phyloP scores from a whole-genome alignment of 2,329 filamentous ascomycete species.

The Aurifilum marmelostoma region DNA sequence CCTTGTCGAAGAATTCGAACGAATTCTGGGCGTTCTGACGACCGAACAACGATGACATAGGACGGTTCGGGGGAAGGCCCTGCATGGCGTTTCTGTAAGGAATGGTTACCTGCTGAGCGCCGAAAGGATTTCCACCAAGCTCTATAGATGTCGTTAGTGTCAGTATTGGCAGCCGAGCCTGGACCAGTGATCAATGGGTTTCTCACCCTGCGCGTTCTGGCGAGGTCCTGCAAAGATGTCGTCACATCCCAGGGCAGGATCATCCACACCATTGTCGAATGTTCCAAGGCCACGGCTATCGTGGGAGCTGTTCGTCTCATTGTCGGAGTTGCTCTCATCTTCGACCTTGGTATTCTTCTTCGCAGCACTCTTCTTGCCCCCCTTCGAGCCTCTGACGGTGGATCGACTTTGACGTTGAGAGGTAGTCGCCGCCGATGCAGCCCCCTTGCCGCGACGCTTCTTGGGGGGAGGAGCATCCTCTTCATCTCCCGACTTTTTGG shows the following conservation, averaged over 20 bases:
- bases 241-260: neutral
- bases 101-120: neutral
- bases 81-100: constrained; percentile 24
- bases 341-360: constrained; percentile 20
- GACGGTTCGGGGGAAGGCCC: constrained; percentile 26
- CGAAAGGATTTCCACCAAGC: neutral
- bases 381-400: constrained; percentile 14
- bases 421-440: constrained; percentile 25
- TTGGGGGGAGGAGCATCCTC: constrained; percentile 36
- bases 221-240: constrained; percentile 19
- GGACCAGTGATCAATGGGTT: too few species aligned
- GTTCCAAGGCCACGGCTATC: neutral
- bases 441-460: constrained; percentile 34
- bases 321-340: constrained; percentile 21
- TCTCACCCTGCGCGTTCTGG: constrained; percentile 21
- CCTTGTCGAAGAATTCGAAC: constrained; percentile 30
- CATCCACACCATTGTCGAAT: constrained; percentile 11
- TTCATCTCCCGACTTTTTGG: constrained; percentile 30
- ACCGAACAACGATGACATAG: constrained; percentile 24
- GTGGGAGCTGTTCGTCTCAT: constrained; percentile 1
- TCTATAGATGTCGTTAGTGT: neutral
- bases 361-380: constrained; percentile 4
- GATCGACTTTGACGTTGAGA: constrained; percentile 28
- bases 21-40: neutral
- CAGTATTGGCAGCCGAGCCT: neutral